Evolutionary conservation across 306 rosid genomes (phyloP), one percentile per base, ranked within the genome.

Genomic region (Calophaca sinica): DNA sequence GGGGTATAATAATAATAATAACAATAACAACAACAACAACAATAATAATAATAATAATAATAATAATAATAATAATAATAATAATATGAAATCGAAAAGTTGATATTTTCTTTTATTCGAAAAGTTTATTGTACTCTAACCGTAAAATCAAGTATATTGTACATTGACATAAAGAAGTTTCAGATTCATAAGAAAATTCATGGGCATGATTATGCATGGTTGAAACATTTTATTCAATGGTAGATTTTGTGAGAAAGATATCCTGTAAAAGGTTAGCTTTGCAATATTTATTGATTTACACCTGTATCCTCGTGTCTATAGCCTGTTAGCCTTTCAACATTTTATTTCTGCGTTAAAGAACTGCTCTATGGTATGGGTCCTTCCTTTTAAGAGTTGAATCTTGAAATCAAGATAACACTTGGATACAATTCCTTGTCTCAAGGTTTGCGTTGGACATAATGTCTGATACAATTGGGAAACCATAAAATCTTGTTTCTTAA

Each of bases 401-500:
- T 60, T 50, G 65, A 78, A 50, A 61, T 71, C 72, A 12, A 26
- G 58, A 62, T 62, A 69, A 79, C 51, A 70, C 62, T 65, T 9
- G 31, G 57, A 46, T 38, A 36, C 57, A 20, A 44, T 74, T 60
- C 81, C 71, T 64, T 46, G 12, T 51, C 57, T 66, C 46, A 33
- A 52, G 62, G 64, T 64, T 72, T 76, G 38, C 54, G 44, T 49
- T 69, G 57, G 70, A 20, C 28, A 32, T 58, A 20, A 57, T 63
- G 60, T 67, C 45, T 71, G 44, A 42, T 77, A 55, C 50, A 60
- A 33, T 50, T 59, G 51, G 65, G 54, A 62, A 32, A 39, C 71
- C 52, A 58, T 63, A 9, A 60, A 60, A 53, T 77, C 65, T 57
- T 79, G 54, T 68, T 52, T 46, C 42, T 70, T 74, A 50, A 57